Base-by-base conservation (phyloP, 495 filamentous ascomycete species). In the Penicillium waksmanii region DNA sequence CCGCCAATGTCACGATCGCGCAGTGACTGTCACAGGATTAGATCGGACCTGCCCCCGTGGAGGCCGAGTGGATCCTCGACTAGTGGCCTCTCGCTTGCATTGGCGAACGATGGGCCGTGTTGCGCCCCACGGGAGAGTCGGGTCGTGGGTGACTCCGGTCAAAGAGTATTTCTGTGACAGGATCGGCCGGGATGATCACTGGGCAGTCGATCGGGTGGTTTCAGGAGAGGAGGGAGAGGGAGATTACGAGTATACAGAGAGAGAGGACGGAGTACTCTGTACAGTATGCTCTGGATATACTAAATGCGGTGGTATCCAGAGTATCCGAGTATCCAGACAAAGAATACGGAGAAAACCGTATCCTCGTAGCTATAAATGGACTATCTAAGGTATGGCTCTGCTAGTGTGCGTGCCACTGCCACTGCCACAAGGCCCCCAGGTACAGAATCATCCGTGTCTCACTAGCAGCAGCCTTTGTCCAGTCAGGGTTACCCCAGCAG, bases 401-500 rank as follows among this genome's bases (percentile, higher is more conserved):
- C 27, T 31, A 31, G 27, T 9, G 27, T 31, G 27, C 27, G 5
- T 31, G 8, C 8, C 27, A 31, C 8, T 9, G 27, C 27, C 27
- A 7, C 9, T 38, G 0, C 36, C 15, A 4, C 11, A 38, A 38
- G 36, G 36, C 36, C 36, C 36, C 36, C 36, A 38, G 36, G 6
- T 38, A 38, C 36, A 38, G 11, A 18, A 17, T 44, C 13, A n/a
- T n/a, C 42, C 17, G 11, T 62, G 53, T 62, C 59, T 62, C 53
- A 62, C 46, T 40, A 17, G 18, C 33, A 44, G 6, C 42, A 44
- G 7, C n/a, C 3, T 44, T n/a, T 36, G 34, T 9, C 42, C 47
- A 53, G 43, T 63, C 60, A 56, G 40, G 46, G 46, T 60, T 63
- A 53, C 60, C 56, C 60, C 60, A 60, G 64, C 57, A 61, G 64